Percentiles rank a stretch among this genome's conserved stretches.
These are phyloP conservation scores for Mycena belliarum DNA, from an alignment of 768 basidiomycete species.

Conservation along the genomic window DNA sequence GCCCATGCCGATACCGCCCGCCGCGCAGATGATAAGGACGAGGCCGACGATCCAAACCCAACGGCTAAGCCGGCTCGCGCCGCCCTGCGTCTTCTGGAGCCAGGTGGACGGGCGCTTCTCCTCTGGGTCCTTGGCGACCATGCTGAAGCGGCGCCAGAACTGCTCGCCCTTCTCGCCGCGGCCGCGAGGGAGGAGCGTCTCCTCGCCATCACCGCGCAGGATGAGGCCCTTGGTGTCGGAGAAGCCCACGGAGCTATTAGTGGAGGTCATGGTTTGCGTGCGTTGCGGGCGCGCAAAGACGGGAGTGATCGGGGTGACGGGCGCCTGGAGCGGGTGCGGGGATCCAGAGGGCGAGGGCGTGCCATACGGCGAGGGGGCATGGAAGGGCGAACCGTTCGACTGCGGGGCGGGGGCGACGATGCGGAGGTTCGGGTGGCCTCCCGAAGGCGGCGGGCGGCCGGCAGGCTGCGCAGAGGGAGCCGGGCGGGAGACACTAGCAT, in stretches of 20 bases:
- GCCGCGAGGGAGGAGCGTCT: constrained; percentile 56
- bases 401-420: constrained; percentile 26
- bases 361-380: neutral
- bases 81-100: constrained; percentile 63
- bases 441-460: constrained; percentile 27
- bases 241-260: constrained; percentile 28
- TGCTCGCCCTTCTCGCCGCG: constrained; percentile 78
- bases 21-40: constrained; percentile 52
- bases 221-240: constrained; percentile 46
- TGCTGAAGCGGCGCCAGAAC: constrained; percentile 86
- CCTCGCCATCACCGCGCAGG: constrained; percentile 69
- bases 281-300: constrained; percentile 68
- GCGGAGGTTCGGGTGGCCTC: constrained; percentile 18
- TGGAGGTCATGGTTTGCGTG: constrained; percentile 28
- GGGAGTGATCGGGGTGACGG: constrained; percentile 77
- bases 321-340: constrained; percentile 76
- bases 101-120: constrained; percentile 46
- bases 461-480: constrained; percentile 41
- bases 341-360: constrained; percentile 42
- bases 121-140: constrained; percentile 69
- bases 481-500: constrained; percentile 42
- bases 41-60: constrained; percentile 76
- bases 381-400: constrained; percentile 28
- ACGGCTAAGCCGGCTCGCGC: constrained; percentile 52
- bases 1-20: constrained; percentile 59